Conservation (phyloP, 192 early-diverging fungal species). For the Martensiomyces pterosporus region DNA sequence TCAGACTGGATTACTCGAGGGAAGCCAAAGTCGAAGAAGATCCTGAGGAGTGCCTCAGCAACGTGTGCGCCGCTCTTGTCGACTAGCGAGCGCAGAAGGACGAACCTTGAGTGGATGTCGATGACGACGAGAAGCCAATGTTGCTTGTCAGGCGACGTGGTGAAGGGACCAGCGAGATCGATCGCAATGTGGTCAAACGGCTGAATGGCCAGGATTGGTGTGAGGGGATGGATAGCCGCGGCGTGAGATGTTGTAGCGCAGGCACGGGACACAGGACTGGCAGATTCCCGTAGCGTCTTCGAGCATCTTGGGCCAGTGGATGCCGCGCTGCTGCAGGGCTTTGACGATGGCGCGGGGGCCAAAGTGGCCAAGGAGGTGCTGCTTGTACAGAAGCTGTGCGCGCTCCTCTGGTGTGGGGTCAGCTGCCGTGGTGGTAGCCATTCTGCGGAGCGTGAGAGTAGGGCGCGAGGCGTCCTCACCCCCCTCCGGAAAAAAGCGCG, state of each 20-base stretch:
- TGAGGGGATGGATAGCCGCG: background rate
- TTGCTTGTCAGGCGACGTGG: background rate
- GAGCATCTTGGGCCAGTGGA: background rate
- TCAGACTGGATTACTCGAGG: slow-evolving; percentile 21
- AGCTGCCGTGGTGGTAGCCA: background rate
- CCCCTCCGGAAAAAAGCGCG: background rate
- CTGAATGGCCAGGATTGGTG: background rate
- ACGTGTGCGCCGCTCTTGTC: background rate
- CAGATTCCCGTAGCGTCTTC: background rate
- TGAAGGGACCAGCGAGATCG: slow-evolving; percentile 1
- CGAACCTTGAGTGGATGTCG: slow-evolving; percentile 7
- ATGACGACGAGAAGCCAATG: slow-evolving; percentile 1
- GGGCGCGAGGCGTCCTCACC: background rate
- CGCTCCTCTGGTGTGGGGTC: background rate
- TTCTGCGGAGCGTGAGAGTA: background rate
- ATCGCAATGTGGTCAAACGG: slow-evolving; percentile 3
- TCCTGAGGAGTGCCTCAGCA: background rate
- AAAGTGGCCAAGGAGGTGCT: background rate
- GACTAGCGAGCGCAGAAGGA: background rate
- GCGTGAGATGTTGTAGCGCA: background rate
- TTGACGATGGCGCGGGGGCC: background rate
- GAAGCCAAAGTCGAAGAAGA: slow-evolving; percentile 12
- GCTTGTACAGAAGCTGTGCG: background rate
- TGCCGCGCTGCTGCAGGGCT: background rate
- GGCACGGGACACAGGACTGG: background rate